A percentile compares a stretch with the other conserved stretches of the same genome.
phyloP scores from a whole-genome alignment of 2,329 filamentous ascomycete genomes.

The Ascochyta viciae-villosae region DNA sequence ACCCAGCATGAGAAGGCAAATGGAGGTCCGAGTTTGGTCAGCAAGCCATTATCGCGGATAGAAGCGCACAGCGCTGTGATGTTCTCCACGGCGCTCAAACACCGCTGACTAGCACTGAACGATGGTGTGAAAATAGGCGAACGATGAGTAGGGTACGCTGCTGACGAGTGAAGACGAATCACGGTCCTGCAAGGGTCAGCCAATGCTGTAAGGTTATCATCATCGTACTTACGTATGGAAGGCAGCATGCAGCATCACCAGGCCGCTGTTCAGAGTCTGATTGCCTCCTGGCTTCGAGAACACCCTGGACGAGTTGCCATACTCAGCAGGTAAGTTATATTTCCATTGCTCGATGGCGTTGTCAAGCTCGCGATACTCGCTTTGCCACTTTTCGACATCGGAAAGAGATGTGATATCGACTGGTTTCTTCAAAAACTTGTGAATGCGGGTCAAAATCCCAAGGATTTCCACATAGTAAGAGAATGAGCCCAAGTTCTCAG shows the following conservation, averaged over 20 bases:
- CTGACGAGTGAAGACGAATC: slow-evolving; percentile 88
- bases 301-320: slow-evolving; percentile 81
- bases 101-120: slow-evolving; percentile 83
- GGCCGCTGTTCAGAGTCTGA: slow-evolving; percentile 78
- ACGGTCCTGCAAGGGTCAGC: slow-evolving; percentile 65
- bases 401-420: slow-evolving; percentile 84
- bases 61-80: slow-evolving; percentile 81
- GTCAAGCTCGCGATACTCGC: slow-evolving; percentile 84
- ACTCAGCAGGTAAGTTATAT: slow-evolving; percentile 80
- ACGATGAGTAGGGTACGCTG: slow-evolving; percentile 87
- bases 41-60: slow-evolving; percentile 74
- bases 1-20: slow-evolving; percentile 96
- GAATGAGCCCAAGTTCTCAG: slow-evolving; percentile 85
- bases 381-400: slow-evolving; percentile 90
- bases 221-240: slow-evolving; percentile 73
- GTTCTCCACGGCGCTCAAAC: slow-evolving; percentile 73
- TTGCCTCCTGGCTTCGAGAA: slow-evolving; percentile 67
- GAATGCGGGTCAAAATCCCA: slow-evolving; percentile 84
- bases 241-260: slow-evolving; percentile 90
- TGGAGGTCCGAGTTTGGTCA: slow-evolving; percentile 83
- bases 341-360: slow-evolving; percentile 83
- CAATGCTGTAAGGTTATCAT: background rate
- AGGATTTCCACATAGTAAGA: slow-evolving; percentile 91
- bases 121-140: slow-evolving; percentile 90
- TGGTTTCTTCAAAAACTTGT: slow-evolving; percentile 86